A percentile compares a stretch with the other conserved stretches of the same genome.
phyloP scores from a whole-genome alignment of 2,329 filamentous ascomycete genomes.

The Xylogone sp. region DNA sequence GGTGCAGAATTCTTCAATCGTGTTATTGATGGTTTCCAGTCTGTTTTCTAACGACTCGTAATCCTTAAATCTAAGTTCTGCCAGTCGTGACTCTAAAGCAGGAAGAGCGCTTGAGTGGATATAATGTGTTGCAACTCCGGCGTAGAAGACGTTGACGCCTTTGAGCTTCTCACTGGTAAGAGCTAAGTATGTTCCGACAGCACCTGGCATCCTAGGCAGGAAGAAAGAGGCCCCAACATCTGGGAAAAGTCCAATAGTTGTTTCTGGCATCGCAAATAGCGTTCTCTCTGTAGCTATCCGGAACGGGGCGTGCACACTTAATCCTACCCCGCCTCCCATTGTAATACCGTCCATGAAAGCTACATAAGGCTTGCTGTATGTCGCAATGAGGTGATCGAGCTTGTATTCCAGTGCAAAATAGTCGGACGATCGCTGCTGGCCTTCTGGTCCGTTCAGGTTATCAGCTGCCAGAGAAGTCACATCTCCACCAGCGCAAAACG shows the following conservation, averaged over 20 bases:
- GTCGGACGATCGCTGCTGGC: slow-evolving; percentile 70
- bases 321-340: slow-evolving; percentile 94
- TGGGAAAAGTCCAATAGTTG: slow-evolving; percentile 96
- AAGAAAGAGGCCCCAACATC: slow-evolving; percentile 98
- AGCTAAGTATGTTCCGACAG: slow-evolving; percentile 86
- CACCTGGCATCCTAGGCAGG: slow-evolving; percentile 82
- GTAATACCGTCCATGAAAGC: slow-evolving; percentile 97
- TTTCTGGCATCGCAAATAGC: slow-evolving; percentile 97
- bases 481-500: slow-evolving; percentile 92
- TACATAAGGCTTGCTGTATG: slow-evolving; percentile 88
- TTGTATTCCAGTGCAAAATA: slow-evolving; percentile 97
- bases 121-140: slow-evolving; percentile 93
- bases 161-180: slow-evolving; percentile 81
- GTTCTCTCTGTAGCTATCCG: slow-evolving; percentile 95
- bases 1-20: slow-evolving; percentile 87
- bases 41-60: slow-evolving; percentile 60
- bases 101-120: slow-evolving; percentile 85
- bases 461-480: slow-evolving; percentile 72
- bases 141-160: slow-evolving; percentile 83
- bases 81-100: slow-evolving; percentile 76
- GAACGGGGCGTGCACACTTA: slow-evolving; percentile 93
- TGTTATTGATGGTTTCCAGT: slow-evolving; percentile 71
- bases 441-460: slow-evolving; percentile 65
- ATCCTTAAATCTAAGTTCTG: slow-evolving; percentile 86
- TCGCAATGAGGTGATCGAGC: slow-evolving; percentile 92